A percentile compares a stretch with the other conserved stretches of the same genome.
phyloP scores from a whole-genome alignment of 371 early-diverging fungal species.

The Mortierella sp. region DNA sequence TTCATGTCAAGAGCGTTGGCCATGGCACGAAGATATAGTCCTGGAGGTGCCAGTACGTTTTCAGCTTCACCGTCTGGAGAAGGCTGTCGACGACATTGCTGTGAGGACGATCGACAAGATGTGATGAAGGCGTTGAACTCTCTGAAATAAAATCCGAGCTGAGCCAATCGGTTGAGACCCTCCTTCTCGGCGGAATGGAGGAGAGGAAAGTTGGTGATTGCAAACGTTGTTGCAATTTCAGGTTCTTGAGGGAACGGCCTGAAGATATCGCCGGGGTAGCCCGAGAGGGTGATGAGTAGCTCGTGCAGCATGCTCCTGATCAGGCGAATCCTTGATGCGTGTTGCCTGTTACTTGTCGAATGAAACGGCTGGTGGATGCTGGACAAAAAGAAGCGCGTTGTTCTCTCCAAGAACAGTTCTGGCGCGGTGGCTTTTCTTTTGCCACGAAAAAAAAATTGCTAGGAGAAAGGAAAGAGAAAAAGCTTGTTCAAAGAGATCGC shows the following conservation, averaged over 20 bases:
- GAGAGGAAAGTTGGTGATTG: conserved; percentile 72
- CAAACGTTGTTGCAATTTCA: conserved; percentile 64
- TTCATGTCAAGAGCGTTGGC: conserved; percentile 64
- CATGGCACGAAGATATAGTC: conserved; percentile 61
- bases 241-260: conserved; percentile 66
- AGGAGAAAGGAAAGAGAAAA: neutral
- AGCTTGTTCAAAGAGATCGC: neutral
- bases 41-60: neutral
- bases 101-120: conserved; percentile 16
- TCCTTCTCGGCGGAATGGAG: conserved; percentile 80
- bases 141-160: conserved; percentile 72
- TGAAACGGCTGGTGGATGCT: neutral
- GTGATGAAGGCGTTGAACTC: conserved; percentile 63
- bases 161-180: conserved; percentile 72
- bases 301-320: conserved; percentile 79
- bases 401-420: no score
- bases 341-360: neutral
- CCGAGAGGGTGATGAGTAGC: conserved; percentile 77
- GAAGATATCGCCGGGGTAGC: conserved; percentile 79
- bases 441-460: neutral
- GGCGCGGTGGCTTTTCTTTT: conserved; percentile 19
- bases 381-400: neutral
- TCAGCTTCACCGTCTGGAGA: neutral
- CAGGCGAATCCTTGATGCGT: neutral
- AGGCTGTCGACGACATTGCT: neutral